A percentile compares a stretch with the other conserved stretches of the same genome.
phyloP scores from a whole-genome alignment of 306 rosid species.

The Ormosia emarginata region DNA sequence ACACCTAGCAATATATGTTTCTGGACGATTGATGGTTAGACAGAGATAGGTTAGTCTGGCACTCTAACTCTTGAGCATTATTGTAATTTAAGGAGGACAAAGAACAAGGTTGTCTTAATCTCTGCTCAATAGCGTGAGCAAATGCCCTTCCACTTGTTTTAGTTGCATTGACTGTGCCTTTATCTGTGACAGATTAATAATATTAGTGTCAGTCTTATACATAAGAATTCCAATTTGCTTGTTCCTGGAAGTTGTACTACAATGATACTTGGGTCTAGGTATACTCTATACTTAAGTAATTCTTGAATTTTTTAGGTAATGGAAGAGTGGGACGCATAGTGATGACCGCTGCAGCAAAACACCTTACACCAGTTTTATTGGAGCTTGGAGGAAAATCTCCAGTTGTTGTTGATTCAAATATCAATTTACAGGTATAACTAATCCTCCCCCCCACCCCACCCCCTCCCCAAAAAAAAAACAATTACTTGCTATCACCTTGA shows the following conservation, averaged over 20 bases:
- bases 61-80: background rate
- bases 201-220: background rate
- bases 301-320: slow-evolving; percentile 53
- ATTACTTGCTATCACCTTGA: background rate
- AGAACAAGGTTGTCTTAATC: background rate
- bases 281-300: background rate
- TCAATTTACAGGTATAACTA: slow-evolving; percentile 55
- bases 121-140: background rate
- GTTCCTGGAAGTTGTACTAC: background rate
- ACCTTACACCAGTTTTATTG: slow-evolving; percentile 93
- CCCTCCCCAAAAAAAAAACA: too few relatives aligned
- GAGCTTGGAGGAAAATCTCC: slow-evolving; percentile 99
- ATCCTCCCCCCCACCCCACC: too few relatives aligned
- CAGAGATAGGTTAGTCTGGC: background rate
- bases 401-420: slow-evolving; percentile 70
- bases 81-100: background rate
- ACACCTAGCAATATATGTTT: background rate
- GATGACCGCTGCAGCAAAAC: slow-evolving; percentile 96
- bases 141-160: too few relatives aligned
- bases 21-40: background rate
- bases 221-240: background rate
- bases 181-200: background rate
- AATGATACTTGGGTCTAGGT: background rate
- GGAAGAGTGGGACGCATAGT: slow-evolving; percentile 79
- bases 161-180: background rate